These are phyloP conservation scores for Buxus sempervirens DNA, from an alignment of 164 flowering plant genomes.

Conservation along the genomic window DNA sequence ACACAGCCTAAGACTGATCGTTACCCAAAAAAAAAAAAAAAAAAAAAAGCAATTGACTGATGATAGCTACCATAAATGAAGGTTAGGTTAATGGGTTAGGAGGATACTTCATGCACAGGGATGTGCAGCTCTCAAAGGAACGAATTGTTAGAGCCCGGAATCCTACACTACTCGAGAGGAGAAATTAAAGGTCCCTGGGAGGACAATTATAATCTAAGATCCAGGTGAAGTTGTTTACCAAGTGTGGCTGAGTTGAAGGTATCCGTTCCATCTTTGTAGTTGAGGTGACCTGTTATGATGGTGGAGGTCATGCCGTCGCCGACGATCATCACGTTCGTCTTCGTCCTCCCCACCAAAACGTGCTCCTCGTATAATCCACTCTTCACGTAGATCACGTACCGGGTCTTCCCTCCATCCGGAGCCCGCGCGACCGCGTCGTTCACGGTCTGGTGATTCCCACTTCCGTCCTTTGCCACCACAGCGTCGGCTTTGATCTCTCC, in stretches of 20 bases:
- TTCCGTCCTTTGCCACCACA: conserved; percentile 36
- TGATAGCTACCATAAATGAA: too few species aligned
- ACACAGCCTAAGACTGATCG: too few species aligned
- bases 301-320: conserved; percentile 35
- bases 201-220: too few species aligned
- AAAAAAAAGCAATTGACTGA: too few species aligned
- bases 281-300: conserved; percentile 31
- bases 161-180: too few species aligned
- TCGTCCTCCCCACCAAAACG: conserved; percentile 23
- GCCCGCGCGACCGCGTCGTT: conserved; percentile 27
- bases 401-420: conserved; percentile 20
- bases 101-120: too few species aligned
- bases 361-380: conserved; percentile 30
- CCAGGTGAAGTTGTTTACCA: conserved; percentile 13
- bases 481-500: conserved; percentile 15
- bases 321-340: conserved; percentile 32
- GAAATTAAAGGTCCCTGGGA: too few species aligned
- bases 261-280: conserved; percentile 28
- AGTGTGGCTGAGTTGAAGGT: conserved; percentile 37
- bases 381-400: conserved; percentile 31
- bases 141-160: too few species aligned
- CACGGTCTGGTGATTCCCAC: conserved; percentile 26
- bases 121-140: too few species aligned
- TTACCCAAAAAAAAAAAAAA: too few species aligned
- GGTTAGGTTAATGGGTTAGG: too few species aligned